These are phyloP conservation scores for Backusella liffmaniae DNA, from an alignment of 192 early-diverging fungal species.

Conservation along the genomic window DNA sequence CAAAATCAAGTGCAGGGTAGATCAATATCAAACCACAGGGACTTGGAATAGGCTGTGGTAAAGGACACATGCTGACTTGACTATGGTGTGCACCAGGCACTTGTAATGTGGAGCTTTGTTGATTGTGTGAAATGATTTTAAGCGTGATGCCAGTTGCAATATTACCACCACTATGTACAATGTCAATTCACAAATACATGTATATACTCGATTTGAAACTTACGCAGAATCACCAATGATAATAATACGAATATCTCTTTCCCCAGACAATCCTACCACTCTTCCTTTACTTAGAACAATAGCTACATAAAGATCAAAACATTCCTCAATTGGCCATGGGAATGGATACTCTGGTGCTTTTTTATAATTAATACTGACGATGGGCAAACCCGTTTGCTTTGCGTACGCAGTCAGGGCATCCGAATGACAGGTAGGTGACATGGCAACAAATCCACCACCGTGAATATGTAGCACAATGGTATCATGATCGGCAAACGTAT, in stretches of 20 bases:
- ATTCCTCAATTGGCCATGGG: constrained; percentile 87
- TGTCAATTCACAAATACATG: constrained; percentile 12
- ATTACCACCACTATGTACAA: constrained; percentile 71
- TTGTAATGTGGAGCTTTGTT: neutral
- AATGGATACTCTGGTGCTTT: constrained; percentile 97
- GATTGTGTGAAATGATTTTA: constrained; percentile 64
- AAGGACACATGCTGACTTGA: neutral
- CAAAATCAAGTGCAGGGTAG: constrained; percentile 91
- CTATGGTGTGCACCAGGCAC: neutral
- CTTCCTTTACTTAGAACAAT: constrained; percentile 77
- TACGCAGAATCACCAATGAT: constrained; percentile 93
- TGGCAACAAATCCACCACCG: constrained; percentile 92
- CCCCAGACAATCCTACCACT: constrained; percentile 71
- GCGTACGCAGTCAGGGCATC: constrained; percentile 85
- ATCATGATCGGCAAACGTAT: constrained; percentile 31
- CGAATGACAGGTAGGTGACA: constrained; percentile 85
- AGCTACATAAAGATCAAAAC: constrained; percentile 80
- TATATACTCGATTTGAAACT: constrained; percentile 31
- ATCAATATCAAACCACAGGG: constrained; percentile 81
- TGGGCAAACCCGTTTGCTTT: constrained; percentile 62
- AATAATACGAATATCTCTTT: constrained; percentile 66
- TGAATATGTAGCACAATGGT: constrained; percentile 62
- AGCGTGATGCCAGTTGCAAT: constrained; percentile 73
- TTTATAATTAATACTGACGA: constrained; percentile 86
- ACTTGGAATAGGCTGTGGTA: constrained; percentile 44